Evolutionary conservation across 345 rosid genomes (phyloP).

Genomic region (Populus pruinosa): DNA sequence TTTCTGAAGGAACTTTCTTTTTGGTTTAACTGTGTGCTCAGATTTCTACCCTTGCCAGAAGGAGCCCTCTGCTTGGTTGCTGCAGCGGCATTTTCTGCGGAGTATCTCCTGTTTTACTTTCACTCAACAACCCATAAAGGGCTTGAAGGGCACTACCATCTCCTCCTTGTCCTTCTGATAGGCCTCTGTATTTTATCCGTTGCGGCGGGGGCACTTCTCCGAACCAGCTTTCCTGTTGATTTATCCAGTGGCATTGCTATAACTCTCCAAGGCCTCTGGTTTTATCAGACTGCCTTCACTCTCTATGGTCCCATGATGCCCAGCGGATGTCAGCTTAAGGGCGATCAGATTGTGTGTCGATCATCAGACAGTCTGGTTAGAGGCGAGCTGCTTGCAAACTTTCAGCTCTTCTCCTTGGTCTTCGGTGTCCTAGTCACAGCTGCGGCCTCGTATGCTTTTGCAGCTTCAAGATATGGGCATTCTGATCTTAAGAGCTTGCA

Average conservation of each 20-base stretch:
- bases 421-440: slow-evolving; percentile 60
- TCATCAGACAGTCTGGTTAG: slow-evolving; percentile 51
- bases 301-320: slow-evolving; percentile 97
- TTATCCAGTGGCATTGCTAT: slow-evolving; percentile 66
- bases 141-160: slow-evolving; percentile 94
- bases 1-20: neutral
- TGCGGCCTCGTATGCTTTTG: slow-evolving; percentile 52
- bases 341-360: slow-evolving; percentile 43
- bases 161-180: slow-evolving; percentile 74
- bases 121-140: slow-evolving; percentile 96
- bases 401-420: slow-evolving; percentile 69
- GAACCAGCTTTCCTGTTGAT: slow-evolving; percentile 80
- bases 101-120: slow-evolving; percentile 77
- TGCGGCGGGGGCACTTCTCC: slow-evolving; percentile 67
- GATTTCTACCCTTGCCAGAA: slow-evolving; percentile 68
- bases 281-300: slow-evolving; percentile 91
- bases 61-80: slow-evolving; percentile 73
- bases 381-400: slow-evolving; percentile 80
- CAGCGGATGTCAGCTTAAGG: slow-evolving; percentile 60
- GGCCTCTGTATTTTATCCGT: slow-evolving; percentile 63
- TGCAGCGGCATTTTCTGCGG: slow-evolving; percentile 78
- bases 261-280: slow-evolving; percentile 96
- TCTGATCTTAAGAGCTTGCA: slow-evolving; percentile 26
- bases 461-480: slow-evolving; percentile 53
- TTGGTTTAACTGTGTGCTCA: slow-evolving; percentile 20